Conservation (phyloP, 257 asterid genomes). For the Solanum habrochaites region DNA sequence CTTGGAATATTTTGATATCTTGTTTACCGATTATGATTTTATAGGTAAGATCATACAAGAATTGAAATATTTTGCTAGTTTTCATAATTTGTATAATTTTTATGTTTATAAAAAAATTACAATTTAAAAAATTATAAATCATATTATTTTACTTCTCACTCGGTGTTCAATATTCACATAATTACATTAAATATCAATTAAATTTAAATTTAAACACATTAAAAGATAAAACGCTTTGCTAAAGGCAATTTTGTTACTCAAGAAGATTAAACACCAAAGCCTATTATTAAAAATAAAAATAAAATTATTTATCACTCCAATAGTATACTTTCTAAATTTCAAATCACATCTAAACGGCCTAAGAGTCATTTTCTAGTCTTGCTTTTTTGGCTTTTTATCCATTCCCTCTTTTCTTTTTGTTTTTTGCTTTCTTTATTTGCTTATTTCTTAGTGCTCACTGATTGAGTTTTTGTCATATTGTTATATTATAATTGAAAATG, state of each 20-base stretch:
- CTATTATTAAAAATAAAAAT: no score
- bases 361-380: neutral
- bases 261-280: neutral
- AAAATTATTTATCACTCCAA: neutral
- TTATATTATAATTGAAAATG: neutral
- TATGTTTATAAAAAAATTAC: neutral
- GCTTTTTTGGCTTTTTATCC: neutral
- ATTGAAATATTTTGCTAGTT: neutral
- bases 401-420: neutral
- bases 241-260: neutral
- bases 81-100: neutral
- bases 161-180: neutral
- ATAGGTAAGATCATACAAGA: neutral
- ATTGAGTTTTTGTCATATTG: neutral
- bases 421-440: neutral
- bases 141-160: neutral
- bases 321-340: neutral
- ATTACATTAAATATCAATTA: no score
- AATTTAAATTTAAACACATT: no score
- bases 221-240: no score
- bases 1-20: no score
- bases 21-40: neutral
- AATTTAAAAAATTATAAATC: no score
- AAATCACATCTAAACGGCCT: neutral
- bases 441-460: neutral